Percentiles rank a stretch among this genome's conserved stretches.
Conservation (phyloP, 306 rosid species). For the Gleditsia sinensis region DNA sequence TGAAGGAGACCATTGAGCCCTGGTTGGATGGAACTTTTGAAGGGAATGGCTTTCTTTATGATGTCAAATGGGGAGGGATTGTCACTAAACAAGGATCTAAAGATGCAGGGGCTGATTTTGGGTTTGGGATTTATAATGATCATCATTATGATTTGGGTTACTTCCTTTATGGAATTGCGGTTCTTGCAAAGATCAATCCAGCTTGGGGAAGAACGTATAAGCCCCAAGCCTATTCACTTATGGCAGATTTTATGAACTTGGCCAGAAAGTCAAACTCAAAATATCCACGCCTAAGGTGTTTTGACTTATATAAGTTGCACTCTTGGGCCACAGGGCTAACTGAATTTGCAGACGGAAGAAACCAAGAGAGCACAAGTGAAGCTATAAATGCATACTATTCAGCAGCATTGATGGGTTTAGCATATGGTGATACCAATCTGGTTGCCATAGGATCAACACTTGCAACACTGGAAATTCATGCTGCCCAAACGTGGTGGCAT, state of each 20-base stretch:
- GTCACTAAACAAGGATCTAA: slow-evolving; percentile 63
- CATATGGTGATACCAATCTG: slow-evolving; percentile 67
- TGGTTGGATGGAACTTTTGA: slow-evolving; percentile 80
- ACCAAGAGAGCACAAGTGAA: slow-evolving; percentile 89
- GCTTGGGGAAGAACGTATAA: slow-evolving; percentile 75
- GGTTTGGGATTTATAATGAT: slow-evolving; percentile 82
- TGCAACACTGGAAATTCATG: slow-evolving; percentile 64
- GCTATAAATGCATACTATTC: slow-evolving; percentile 83
- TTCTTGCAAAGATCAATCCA: slow-evolving; percentile 75
- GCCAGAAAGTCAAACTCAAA: slow-evolving; percentile 38
- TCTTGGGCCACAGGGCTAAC: slow-evolving; percentile 93
- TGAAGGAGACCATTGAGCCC: slow-evolving; percentile 75
- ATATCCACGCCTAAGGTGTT: slow-evolving; percentile 76
- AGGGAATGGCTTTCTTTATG: slow-evolving; percentile 79
- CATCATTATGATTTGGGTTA: slow-evolving; percentile 86
- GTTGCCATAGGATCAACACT: slow-evolving; percentile 66
- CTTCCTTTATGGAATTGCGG: slow-evolving; percentile 78
- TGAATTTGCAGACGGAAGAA: slow-evolving; percentile 83
- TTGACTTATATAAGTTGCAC: slow-evolving; percentile 69
- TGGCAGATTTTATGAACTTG: slow-evolving; percentile 70
- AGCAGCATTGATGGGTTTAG: slow-evolving; percentile 79
- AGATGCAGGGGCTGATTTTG: slow-evolving; percentile 70
- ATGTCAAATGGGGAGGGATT: slow-evolving; percentile 82
- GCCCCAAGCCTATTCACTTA: slow-evolving; percentile 66
- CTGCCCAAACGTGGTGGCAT: slow-evolving; percentile 88